Base-by-base conservation (phyloP, 441 rosid species). In the Erodium moschatum region DNA sequence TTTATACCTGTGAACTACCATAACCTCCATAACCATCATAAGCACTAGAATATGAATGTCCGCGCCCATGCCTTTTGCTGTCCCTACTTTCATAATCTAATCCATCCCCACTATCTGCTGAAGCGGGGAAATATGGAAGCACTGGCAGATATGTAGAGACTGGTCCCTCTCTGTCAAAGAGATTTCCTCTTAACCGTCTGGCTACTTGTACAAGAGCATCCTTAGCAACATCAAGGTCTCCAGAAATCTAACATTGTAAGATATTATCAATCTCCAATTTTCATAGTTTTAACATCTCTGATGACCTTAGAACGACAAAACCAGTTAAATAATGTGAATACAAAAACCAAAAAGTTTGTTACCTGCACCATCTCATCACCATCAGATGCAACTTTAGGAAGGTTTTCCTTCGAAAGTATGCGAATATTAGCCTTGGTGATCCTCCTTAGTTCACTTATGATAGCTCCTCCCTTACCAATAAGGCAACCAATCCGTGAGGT, bases 331-430 rank as follows among this genome's bases (percentile, higher is more conserved):
- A 62, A 35, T 18, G 20, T 16, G 5, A 44, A 73, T 19, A 54
- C 2, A 21, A 33, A 62, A 27, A 58, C 31, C 21, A 44, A 58
- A 15, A 65, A 33, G 16, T 29, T 44, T 2, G 15, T 78, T 79
- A 91, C 97, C 97, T 86, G 97, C 70, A 94, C 97, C 99, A 94
- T 87, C 83, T 94, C 96, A 73, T 94, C 99, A 82, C 89, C 97
- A 11, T 78, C 80, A 56, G 94, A 80, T 69, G 97, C 97, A 77
- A 94, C 78, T 76, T 94, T 89, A 19, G 99, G 99, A 80, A 94
- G 91, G 73, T 78, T 80, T 33, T 89, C 97, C 81, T 91, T 94
- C 21, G 94, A 86, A 48, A 91, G 89, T 29, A 94, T 86, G 46
- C 97, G 92, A 70, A 94, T 94, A 73, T 86, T 89, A 60, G 99